Percentiles rank a stretch among this genome's conserved stretches.
phyloP scores from a whole-genome alignment of 306 rosid genomes.

The Albizia julibrissin region DNA sequence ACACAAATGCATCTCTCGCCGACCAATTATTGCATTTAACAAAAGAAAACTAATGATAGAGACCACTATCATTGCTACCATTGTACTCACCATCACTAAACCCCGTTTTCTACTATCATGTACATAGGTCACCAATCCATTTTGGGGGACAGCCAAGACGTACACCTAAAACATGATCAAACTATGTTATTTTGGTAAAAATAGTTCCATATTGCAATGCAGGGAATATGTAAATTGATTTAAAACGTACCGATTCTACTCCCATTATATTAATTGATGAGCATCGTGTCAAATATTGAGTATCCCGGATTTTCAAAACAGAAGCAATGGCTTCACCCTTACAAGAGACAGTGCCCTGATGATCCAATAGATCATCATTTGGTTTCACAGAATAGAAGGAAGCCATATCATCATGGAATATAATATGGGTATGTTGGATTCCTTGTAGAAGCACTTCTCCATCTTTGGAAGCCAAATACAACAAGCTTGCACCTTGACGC shows the following conservation, averaged over 20 bases:
- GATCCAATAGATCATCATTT: conserved; percentile 21
- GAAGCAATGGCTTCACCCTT: conserved; percentile 30
- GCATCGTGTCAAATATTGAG: conserved; percentile 44
- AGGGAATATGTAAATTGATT: conserved; percentile 8
- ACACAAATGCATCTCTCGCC: conserved; percentile 61
- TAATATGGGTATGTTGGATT: conserved; percentile 32
- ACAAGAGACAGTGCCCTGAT: conserved; percentile 42
- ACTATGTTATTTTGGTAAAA: too few relatives aligned
- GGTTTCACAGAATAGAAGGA: conserved; percentile 35
- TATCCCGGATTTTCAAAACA: conserved; percentile 40
- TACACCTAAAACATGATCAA: conserved; percentile 55
- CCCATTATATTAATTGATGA: conserved; percentile 50
- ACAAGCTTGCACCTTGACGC: conserved; percentile 35
- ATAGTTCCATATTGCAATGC: background rate
- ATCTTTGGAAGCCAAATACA: conserved; percentile 46
- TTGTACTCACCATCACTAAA: conserved; percentile 36
- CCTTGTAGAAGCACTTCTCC: conserved; percentile 48
- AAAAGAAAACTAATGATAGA: conserved; percentile 37
- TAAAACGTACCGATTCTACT: conserved; percentile 51
- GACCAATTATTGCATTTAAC: conserved; percentile 32
- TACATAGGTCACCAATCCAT: conserved; percentile 24
- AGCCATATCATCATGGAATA: conserved; percentile 36
- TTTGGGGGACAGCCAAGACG: conserved; percentile 46
- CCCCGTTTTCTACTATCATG: conserved; percentile 38
- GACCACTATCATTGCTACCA: conserved; percentile 31